A percentile compares a stretch with the other conserved stretches of the same genome.
These are phyloP conservation scores for Calocybe gangraenosa DNA, from an alignment of 768 basidiomycete genomes.

Conservation along the genomic window DNA sequence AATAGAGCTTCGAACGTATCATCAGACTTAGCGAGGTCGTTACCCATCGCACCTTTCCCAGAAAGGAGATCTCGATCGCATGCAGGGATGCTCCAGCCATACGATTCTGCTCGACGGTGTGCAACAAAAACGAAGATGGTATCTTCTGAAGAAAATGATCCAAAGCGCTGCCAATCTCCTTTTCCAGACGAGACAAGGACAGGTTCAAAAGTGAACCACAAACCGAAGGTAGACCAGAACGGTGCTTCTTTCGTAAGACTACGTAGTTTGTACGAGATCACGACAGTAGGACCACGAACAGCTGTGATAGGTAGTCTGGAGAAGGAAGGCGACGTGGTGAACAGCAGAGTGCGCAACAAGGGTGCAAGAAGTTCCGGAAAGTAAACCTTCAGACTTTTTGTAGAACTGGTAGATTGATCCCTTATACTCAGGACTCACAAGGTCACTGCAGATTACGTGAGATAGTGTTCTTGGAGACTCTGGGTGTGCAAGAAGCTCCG, in stretches of 20 bases:
- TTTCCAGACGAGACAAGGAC: slow-evolving; percentile 33
- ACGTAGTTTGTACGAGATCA: slow-evolving; percentile 76
- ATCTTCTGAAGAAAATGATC: slow-evolving; percentile 35
- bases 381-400: slow-evolving; percentile 55
- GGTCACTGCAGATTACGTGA: slow-evolving; percentile 80
- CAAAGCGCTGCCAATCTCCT: slow-evolving; percentile 38
- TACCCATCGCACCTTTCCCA: slow-evolving; percentile 51
- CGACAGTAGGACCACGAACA: slow-evolving; percentile 30
- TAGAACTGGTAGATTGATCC: slow-evolving; percentile 1
- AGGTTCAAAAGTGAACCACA: slow-evolving; percentile 68
- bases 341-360: slow-evolving; percentile 68
- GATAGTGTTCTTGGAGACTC: slow-evolving; percentile 30
- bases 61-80: slow-evolving; percentile 51
- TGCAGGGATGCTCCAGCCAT: slow-evolving; percentile 48
- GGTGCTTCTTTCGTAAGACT: slow-evolving; percentile 67
- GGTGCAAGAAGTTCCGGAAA: slow-evolving; percentile 80
- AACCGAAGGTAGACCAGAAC: slow-evolving; percentile 79
- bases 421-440: slow-evolving; percentile 44
- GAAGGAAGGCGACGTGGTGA: slow-evolving; percentile 58
- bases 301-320: slow-evolving; percentile 7
- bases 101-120: slow-evolving; percentile 51
- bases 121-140: slow-evolving; percentile 61
- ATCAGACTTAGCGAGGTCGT: slow-evolving; percentile 44
- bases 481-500: slow-evolving; percentile 33
- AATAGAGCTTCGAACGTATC: slow-evolving; percentile 72